These are phyloP conservation scores for Globisporangium spiculum DNA, from an alignment of 352 stramenopile genomes.

Conservation along the genomic window DNA sequence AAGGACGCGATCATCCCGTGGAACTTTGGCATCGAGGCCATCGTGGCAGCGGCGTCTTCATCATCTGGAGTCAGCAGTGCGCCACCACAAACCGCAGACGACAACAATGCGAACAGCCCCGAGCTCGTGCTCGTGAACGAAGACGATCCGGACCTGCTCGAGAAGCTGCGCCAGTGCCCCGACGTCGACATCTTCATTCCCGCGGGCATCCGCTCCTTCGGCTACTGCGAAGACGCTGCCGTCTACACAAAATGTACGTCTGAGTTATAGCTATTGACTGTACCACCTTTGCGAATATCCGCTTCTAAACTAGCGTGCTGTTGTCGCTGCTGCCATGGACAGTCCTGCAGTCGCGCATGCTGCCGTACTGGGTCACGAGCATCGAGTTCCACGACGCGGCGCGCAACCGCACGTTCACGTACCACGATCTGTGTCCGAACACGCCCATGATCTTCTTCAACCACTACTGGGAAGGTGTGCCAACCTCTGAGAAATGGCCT, in stretches of 20 bases:
- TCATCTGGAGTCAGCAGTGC: not conserved
- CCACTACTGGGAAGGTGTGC: conserved; percentile 46
- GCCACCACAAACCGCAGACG: conserved; percentile 7
- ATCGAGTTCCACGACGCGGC: conserved; percentile 30
- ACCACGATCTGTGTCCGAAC: conserved; percentile 54
- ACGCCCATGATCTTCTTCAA: conserved; percentile 59
- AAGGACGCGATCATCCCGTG: conserved; percentile 32
- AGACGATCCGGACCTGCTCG: conserved; percentile 33
- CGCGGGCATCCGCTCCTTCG: conserved; percentile 36
- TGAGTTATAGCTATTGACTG: not conserved
- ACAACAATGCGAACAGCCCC: conserved; percentile 14
- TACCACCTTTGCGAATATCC: not conserved
- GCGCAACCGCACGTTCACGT: conserved; percentile 27
- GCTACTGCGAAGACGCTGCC: conserved; percentile 68
- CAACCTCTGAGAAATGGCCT: conserved; percentile 28
- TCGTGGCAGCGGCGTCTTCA: conserved; percentile 3
- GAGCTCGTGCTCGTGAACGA: conserved; percentile 23
- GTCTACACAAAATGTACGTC: conserved; percentile 61
- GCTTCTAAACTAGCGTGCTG: not conserved
- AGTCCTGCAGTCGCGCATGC: conserved; percentile 42
- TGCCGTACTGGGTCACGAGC: conserved; percentile 47
- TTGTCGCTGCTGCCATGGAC: not conserved
- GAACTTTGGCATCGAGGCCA: conserved; percentile 19
- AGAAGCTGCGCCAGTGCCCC: conserved; percentile 41
- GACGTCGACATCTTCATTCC: conserved; percentile 71